These are phyloP conservation scores for Paramarasmius palmivorus DNA, from an alignment of 1,284 basidiomycete genomes.

Conservation along the genomic window DNA sequence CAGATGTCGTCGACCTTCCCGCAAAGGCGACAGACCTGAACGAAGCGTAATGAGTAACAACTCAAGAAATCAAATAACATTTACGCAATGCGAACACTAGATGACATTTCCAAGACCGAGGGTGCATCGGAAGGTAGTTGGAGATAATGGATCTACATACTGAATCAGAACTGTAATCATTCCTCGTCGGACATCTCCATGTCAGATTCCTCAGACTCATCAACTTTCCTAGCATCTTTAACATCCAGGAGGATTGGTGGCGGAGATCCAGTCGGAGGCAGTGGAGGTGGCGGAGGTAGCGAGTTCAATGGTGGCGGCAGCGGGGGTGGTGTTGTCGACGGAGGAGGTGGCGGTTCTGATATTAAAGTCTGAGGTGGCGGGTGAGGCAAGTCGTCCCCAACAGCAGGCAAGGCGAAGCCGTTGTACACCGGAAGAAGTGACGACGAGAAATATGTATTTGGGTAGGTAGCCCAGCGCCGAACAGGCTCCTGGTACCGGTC, in stretches of 20 bases:
- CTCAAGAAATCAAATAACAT: background rate
- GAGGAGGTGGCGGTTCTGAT: constrained; percentile 2
- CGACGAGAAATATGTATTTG: constrained; percentile 58
- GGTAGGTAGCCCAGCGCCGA: constrained; percentile 64
- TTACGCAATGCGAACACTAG: too few relatives aligned
- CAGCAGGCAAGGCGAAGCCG: constrained; percentile 37
- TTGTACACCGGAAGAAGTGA: constrained; percentile 55
- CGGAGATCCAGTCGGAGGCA: background rate
- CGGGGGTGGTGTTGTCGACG: background rate
- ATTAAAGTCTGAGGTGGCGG: background rate
- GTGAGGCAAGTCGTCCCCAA: constrained; percentile 13
- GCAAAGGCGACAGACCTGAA: too few relatives aligned
- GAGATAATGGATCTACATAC: too few relatives aligned
- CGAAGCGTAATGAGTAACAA: too few relatives aligned
- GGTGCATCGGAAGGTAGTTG: background rate
- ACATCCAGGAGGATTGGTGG: background rate
- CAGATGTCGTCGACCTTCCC: too few relatives aligned
- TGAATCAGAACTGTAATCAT: background rate
- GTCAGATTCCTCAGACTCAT: constrained; percentile 8
- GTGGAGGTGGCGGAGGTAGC: constrained; percentile 13
- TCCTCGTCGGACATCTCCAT: constrained; percentile 20
- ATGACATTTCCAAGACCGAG: too few relatives aligned
- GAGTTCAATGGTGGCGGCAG: constrained; percentile 9
- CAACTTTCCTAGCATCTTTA: background rate
- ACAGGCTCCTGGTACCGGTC: constrained; percentile 10